Conservation (phyloP, 1,284 basidiomycete genomes). For the Trichosporon coremiiforme region DNA sequence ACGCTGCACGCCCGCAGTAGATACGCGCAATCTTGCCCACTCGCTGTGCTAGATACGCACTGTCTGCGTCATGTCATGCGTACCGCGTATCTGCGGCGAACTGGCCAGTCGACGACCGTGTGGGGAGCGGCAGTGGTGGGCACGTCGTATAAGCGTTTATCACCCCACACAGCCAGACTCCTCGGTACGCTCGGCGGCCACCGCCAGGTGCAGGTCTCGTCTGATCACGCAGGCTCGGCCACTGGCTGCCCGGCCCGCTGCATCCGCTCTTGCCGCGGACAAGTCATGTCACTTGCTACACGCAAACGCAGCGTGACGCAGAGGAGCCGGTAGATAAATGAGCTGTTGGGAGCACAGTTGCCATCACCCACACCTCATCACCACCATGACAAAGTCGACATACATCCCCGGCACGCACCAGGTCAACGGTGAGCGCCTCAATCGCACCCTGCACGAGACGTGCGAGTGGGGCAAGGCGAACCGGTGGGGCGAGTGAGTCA, state of each 20-base stretch:
- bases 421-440: slow-evolving; percentile 42
- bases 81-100: not conserved
- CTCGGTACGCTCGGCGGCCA: not conserved
- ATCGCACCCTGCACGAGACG: slow-evolving; percentile 44
- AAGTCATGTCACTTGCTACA: not conserved
- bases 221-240: too few species aligned
- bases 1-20: not conserved
- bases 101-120: too few species aligned
- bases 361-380: not conserved
- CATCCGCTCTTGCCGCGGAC: not conserved
- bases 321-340: too few species aligned
- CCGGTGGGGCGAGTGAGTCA: slow-evolving; percentile 30
- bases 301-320: too few species aligned
- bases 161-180: too few species aligned
- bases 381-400: slow-evolving; percentile 21
- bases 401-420: slow-evolving; percentile 24
- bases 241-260: too few species aligned
- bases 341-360: not conserved
- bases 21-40: too few species aligned
- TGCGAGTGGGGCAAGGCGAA: slow-evolving; percentile 41
- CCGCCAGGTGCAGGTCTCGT: too few species aligned
- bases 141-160: not conserved
- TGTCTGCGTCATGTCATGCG: too few species aligned
- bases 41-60: not conserved
- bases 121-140: not conserved